A percentile compares a stretch with the other conserved stretches of the same genome.
These are phyloP conservation scores for Closterium sp. DNA, from an alignment of 139 green algal genomes.

Conservation along the genomic window DNA sequence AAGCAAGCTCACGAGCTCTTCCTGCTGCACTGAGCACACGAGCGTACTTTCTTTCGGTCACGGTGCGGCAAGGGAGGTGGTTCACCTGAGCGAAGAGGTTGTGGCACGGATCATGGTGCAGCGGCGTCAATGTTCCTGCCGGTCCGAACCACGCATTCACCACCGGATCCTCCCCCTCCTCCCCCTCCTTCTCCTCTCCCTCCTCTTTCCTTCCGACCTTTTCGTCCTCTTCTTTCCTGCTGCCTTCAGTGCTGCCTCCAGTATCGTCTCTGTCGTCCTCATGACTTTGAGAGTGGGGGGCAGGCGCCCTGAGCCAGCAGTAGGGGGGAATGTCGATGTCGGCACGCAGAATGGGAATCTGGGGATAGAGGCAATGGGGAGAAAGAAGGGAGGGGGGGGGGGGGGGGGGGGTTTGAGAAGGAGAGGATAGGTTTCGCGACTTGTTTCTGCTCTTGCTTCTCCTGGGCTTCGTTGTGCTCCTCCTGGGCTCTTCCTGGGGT, in stretches of 20 bases:
- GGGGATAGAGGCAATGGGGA: neutral
- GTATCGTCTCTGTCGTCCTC: neutral
- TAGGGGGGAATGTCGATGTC: constrained; percentile 84
- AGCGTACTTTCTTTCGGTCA: too few species aligned
- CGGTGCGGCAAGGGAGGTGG: too few species aligned
- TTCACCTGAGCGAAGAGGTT: constrained; percentile 86
- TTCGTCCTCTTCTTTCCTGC: neutral
- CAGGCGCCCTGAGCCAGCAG: constrained; percentile 51
- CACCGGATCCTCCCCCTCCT: neutral
- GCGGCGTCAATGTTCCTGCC: constrained; percentile 77
- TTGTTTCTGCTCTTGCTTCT: too few species aligned
- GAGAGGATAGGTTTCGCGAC: too few species aligned
- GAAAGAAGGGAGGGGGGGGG: too few species aligned
- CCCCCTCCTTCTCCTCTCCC: neutral
- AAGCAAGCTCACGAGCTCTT: too few species aligned
- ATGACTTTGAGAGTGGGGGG: neutral
- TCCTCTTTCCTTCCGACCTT: neutral
- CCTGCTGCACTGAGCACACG: too few species aligned
- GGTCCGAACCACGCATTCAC: constrained; percentile 93
- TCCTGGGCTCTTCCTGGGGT: too few species aligned
- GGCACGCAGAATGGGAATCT: constrained; percentile 75
- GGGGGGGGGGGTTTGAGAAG: neutral
- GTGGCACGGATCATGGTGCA: constrained; percentile 85
- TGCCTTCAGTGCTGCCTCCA: neutral
- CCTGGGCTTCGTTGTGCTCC: too few species aligned